Conservation (phyloP, 1,139 yeast species). For the Nakaseomyces kungkrabaensis region DNA sequence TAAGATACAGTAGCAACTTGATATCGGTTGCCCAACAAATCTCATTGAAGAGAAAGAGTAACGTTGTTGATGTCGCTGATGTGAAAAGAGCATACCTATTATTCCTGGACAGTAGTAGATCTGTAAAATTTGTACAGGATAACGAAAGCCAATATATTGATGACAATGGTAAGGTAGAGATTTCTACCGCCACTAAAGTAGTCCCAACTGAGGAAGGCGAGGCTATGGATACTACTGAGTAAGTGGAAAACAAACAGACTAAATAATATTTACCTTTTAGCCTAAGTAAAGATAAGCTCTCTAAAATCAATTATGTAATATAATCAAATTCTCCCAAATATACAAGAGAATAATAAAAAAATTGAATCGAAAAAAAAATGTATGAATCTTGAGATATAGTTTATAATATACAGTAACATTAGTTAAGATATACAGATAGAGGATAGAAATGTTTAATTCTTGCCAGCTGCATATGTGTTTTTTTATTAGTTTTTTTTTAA, state of each 20-base stretch:
- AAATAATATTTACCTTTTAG: too few species aligned
- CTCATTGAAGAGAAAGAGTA: conserved; percentile 68
- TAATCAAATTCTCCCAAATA: neutral
- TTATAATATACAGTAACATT: neutral
- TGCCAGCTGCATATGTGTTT: too few species aligned
- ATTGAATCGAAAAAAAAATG: conserved; percentile 1
- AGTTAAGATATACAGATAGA: neutral
- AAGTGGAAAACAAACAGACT: neutral
- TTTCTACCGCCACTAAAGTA: conserved; percentile 30
- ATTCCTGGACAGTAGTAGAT: conserved; percentile 80
- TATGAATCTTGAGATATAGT: neutral
- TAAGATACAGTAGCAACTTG: conserved; percentile 87
- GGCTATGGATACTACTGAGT: conserved; percentile 20
- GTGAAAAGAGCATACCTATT: conserved; percentile 79
- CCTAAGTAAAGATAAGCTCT: neutral
- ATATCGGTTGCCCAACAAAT: conserved; percentile 83
- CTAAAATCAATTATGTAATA: neutral
- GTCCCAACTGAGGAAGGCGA: conserved; percentile 15
- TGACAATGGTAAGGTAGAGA: conserved; percentile 55
- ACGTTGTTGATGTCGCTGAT: conserved; percentile 67
- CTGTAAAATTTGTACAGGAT: conserved; percentile 71
- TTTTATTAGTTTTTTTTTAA: too few species aligned
- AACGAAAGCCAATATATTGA: conserved; percentile 60
- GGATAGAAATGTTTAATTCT: neutral
- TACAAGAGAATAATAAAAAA: neutral